Base-by-base conservation (phyloP, 2,329 filamentous ascomycete species). In the Dothiorella sarmentorum region DNA sequence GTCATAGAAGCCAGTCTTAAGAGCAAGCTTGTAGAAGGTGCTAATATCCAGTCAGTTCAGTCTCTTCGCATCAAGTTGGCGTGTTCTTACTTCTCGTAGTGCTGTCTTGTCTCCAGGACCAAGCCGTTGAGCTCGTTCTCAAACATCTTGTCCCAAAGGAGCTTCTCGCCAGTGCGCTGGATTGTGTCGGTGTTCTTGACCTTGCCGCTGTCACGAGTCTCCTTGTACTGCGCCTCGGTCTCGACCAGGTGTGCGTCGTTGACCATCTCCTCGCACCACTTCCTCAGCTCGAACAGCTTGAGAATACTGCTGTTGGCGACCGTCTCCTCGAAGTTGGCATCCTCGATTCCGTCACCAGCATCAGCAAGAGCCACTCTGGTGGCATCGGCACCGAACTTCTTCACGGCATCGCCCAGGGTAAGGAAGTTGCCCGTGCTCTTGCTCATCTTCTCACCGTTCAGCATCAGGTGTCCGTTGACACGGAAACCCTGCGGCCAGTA, bases 361-460 rank as follows among this genome's bases (percentile, higher is more conserved):
- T 99, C 94, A 17, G 93, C 93, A 63, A 99, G 85, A 3, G 92
- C 91, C 67, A 97, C 89, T 71, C 93, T 85, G 42, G 89, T 88
- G 11, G 94, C 94, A 72, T 97, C 94, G 7, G 94, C 93, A 68
- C 94, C 94, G 67, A 94, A 99, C 74, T 99, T 99, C 66, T 86
- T 83, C 13, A 93, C 88, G 27, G 92, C 83, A 62, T 97, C 90
- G 56, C 86, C 83, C 55, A 97, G 80, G 10, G 94, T 97, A 73
- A 99, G 82, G 80, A 99, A 99, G 78, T 97, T 99, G 62, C 94
- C 94, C 0, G 92, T 97, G 56, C 88, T 93, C 80, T 99, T 99
- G 73, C 86, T 89, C 94, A 99, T 99, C 83, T 99, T 99, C 72
- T 96, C 90, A 51, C 93, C 93, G 72, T 99, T 99, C 63, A 99